Percentiles rank a stretch among this genome's conserved stretches.
These are phyloP conservation scores for Triangularia setosa DNA, from an alignment of 2,329 filamentous ascomycete species.

Conservation along the genomic window DNA sequence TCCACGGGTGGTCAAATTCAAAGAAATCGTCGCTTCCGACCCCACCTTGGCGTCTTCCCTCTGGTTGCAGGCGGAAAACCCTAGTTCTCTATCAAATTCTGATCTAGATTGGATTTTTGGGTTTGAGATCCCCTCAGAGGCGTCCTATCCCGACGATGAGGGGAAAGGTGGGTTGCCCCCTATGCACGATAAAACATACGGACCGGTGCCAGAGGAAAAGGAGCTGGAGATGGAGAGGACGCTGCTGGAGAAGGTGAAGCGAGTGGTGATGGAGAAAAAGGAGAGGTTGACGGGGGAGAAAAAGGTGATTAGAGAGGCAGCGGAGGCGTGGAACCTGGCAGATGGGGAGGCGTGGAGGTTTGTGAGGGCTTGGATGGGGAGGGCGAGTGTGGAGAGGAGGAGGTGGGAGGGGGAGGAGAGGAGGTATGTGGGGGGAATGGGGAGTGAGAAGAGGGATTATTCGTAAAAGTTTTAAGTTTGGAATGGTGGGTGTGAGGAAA, in stretches of 20 bases:
- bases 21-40: conserved; percentile 74
- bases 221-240: conserved; percentile 46
- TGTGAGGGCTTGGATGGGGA: conserved; percentile 61
- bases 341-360: conserved; percentile 79
- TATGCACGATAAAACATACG: conserved; percentile 52
- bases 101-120: conserved; percentile 89
- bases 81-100: conserved; percentile 46
- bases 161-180: conserved; percentile 33
- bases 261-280: conserved; percentile 22
- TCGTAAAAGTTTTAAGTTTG: not conserved
- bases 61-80: conserved; percentile 72
- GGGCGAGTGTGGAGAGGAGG: conserved; percentile 57
- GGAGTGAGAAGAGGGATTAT: conserved; percentile 42
- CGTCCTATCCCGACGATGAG: conserved; percentile 35
- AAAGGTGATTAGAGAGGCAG: conserved; percentile 46
- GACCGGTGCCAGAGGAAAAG: conserved; percentile 27
- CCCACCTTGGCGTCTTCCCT: conserved; percentile 52
- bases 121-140: conserved; percentile 66
- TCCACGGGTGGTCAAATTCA: conserved; percentile 68
- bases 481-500: not conserved
- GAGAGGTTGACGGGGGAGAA: conserved; percentile 31
- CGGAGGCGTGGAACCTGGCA: conserved; percentile 66
- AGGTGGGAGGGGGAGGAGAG: conserved; percentile 69
- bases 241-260: conserved; percentile 32
- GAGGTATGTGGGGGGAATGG: conserved; percentile 60